Conservation (phyloP, 2,329 filamentous ascomycete species). For the Ascochyta pisi region DNA sequence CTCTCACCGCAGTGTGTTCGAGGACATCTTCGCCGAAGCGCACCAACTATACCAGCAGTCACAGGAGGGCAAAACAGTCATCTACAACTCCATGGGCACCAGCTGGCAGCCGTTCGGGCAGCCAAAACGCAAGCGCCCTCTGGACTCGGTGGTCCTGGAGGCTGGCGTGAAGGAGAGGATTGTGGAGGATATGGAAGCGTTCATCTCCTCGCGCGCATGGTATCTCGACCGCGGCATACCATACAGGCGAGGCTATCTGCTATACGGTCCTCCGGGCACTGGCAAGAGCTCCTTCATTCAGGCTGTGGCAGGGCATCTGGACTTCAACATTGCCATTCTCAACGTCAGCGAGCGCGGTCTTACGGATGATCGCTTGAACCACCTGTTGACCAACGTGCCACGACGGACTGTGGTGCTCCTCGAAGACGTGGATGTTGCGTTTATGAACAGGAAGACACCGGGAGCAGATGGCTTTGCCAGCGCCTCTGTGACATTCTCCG, state of each 20-base stretch:
- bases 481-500: slow-evolving; percentile 91
- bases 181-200: slow-evolving; percentile 81
- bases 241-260: slow-evolving; percentile 85
- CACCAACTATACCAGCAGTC: slow-evolving; percentile 79
- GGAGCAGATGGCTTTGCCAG: slow-evolving; percentile 85
- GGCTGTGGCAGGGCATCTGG: slow-evolving; percentile 87
- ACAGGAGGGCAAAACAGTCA: slow-evolving; percentile 89
- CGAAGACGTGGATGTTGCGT: slow-evolving; percentile 92
- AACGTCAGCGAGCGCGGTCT: slow-evolving; percentile 89
- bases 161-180: slow-evolving; percentile 82
- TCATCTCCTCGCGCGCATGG: slow-evolving; percentile 80
- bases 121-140: slow-evolving; percentile 82
- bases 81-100: slow-evolving; percentile 84
- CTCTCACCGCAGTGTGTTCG: slow-evolving; percentile 85
- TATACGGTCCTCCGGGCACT: slow-evolving; percentile 88
- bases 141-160: slow-evolving; percentile 87
- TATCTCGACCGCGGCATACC: slow-evolving; percentile 95
- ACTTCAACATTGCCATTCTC: slow-evolving; percentile 91
- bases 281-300: slow-evolving; percentile 98
- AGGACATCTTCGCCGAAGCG: slow-evolving; percentile 87
- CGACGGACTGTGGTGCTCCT: slow-evolving; percentile 81
- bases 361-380: slow-evolving; percentile 87
- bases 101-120: slow-evolving; percentile 87
- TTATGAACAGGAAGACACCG: slow-evolving; percentile 77
- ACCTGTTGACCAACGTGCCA: slow-evolving; percentile 84